phyloP scores from a whole-genome alignment of 352 stramenopile species.

The Globisporangium iwayamae region DNA sequence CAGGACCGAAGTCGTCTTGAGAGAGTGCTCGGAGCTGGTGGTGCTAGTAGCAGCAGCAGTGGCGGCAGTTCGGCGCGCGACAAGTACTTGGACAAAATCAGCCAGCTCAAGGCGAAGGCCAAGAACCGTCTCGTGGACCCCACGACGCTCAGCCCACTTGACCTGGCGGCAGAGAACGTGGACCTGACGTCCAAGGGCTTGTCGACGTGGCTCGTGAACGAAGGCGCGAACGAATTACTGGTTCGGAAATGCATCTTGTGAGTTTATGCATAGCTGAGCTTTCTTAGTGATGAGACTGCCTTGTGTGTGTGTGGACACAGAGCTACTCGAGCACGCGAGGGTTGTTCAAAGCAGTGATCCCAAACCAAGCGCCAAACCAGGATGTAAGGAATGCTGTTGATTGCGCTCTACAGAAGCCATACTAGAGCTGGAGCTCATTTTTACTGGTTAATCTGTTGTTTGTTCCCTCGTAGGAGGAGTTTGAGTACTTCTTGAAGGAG shows the following conservation, averaged over 20 bases:
- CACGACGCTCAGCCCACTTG: slow-evolving; percentile 11
- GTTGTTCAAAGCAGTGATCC: slow-evolving; percentile 59
- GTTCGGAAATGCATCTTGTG: slow-evolving; percentile 15
- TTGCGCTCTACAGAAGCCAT: too few relatives aligned
- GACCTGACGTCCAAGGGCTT: slow-evolving; percentile 46
- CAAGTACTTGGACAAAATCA: slow-evolving; percentile 80
- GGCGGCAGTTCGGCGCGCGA: slow-evolving; percentile 30
- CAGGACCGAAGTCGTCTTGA: slow-evolving; percentile 6
- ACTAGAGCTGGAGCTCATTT: too few relatives aligned
- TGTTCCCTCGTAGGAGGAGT: slow-evolving; percentile 45
- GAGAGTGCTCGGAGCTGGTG: not conserved
- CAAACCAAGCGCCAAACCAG: slow-evolving; percentile 42
- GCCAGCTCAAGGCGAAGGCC: slow-evolving; percentile 57
- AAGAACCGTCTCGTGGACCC: slow-evolving; percentile 21
- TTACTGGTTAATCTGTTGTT: not conserved
- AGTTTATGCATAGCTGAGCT: not conserved
- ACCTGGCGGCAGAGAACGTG: slow-evolving; percentile 23
- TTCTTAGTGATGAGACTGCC: not conserved
- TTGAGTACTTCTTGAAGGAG: slow-evolving; percentile 62
- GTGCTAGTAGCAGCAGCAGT: not conserved
- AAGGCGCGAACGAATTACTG: slow-evolving; percentile 66
- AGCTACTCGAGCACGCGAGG: slow-evolving; percentile 60
- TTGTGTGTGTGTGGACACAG: slow-evolving; percentile 19
- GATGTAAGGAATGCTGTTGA: slow-evolving; percentile 26
- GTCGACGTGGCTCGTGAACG: slow-evolving; percentile 71